Conservation (phyloP, 495 filamentous ascomycete genomes). For the Penicillium manginii region DNA sequence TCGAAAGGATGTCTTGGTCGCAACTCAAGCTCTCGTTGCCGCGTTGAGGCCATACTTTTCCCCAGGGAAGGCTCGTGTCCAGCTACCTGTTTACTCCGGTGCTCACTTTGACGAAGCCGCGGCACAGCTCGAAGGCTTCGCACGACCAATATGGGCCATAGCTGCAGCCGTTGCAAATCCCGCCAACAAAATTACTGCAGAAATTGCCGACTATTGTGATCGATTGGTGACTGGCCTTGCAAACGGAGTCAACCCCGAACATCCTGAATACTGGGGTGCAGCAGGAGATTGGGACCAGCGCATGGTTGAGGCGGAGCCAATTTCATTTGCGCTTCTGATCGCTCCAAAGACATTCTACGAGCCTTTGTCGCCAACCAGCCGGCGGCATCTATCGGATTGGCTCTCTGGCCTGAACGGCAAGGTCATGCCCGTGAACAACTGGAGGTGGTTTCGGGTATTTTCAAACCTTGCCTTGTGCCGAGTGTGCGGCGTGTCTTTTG, state of each 20-base stretch:
- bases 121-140: conserved; percentile 24
- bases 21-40: too few relatives aligned
- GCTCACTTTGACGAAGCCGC: conserved; percentile 20
- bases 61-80: neutral
- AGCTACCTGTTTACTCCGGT: conserved; percentile 5
- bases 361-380: neutral
- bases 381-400: conserved; percentile 6
- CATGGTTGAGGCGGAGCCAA: conserved; percentile 31
- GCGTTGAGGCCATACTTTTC: too few relatives aligned
- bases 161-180: neutral
- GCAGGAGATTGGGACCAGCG: conserved; percentile 23
- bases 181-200: too few relatives aligned
- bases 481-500: conserved; percentile 6
- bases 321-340: conserved; percentile 25
- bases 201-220: too few relatives aligned
- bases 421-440: conserved; percentile 25
- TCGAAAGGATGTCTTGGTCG: too few relatives aligned
- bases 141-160: conserved; percentile 21
- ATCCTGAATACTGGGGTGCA: conserved; percentile 25
- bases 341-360: conserved; percentile 15
- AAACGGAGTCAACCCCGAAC: conserved; percentile 15
- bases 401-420: conserved; percentile 16
- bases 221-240: neutral
- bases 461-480: conserved; percentile 19
- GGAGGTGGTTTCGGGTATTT: conserved; percentile 27